A percentile compares a stretch with the other conserved stretches of the same genome.
phyloP scores from a whole-genome alignment of 305 asterid species.

The Vinca major region DNA sequence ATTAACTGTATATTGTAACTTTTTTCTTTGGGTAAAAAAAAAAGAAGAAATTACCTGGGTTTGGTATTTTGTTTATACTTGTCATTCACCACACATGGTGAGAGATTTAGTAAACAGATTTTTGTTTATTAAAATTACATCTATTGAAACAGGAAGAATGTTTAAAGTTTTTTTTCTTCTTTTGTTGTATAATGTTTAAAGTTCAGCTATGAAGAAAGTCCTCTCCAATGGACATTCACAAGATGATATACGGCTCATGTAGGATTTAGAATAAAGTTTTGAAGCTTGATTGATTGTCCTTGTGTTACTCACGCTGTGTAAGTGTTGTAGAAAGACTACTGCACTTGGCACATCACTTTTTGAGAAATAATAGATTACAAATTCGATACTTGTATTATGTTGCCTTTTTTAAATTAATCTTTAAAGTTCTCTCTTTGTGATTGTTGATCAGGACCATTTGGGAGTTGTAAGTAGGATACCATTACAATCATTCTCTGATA shows the following conservation, averaged over 20 bases:
- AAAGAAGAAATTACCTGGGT: too few species aligned
- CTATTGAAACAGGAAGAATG: not conserved
- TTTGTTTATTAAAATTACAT: not conserved
- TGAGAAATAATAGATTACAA: too few species aligned
- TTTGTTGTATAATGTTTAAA: too few species aligned
- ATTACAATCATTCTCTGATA: not conserved
- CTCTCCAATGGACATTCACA: not conserved
- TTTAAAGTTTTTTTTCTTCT: not conserved
- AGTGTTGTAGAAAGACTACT: too few species aligned
- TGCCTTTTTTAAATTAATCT: too few species aligned
- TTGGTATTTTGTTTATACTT: not conserved
- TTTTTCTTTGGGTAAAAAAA: not conserved
- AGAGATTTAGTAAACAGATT: conserved; percentile 1
- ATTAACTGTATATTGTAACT: not conserved
- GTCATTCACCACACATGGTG: not conserved
- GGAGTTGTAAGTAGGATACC: too few species aligned
- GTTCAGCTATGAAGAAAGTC: not conserved
- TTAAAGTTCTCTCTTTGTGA: too few species aligned
- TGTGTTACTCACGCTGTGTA: too few species aligned
- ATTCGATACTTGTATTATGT: too few species aligned
- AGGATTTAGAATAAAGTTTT: not conserved
- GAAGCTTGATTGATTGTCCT: not conserved
- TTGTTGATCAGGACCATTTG: too few species aligned
- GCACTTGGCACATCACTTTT: too few species aligned
- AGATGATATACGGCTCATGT: not conserved